A percentile compares a stretch with the other conserved stretches of the same genome.
Conservation (phyloP, 768 basidiomycete genomes). For the Russula emetica region DNA sequence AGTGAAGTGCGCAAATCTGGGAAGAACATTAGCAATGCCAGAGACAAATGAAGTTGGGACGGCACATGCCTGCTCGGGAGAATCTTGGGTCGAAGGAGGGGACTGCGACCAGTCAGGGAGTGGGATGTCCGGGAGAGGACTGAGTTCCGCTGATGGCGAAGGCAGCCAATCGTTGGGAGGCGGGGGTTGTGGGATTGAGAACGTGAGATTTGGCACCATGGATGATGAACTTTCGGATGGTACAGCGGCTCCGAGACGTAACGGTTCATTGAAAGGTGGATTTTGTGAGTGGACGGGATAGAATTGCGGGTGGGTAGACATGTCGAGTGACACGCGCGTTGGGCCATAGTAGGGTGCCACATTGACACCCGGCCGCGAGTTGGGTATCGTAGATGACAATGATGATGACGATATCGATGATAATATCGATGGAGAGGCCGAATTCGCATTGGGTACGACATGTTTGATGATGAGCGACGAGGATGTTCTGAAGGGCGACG, state of each 20-base stretch:
- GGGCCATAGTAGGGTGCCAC: not conserved
- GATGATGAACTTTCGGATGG: not conserved
- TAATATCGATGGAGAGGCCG: slow-evolving; percentile 1
- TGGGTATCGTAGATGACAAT: not conserved
- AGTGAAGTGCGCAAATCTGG: slow-evolving; percentile 3
- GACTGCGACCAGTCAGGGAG: slow-evolving; percentile 3
- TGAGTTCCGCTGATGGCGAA: not conserved
- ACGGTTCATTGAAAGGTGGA: not conserved
- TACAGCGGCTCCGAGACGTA: not conserved
- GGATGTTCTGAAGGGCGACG: not conserved
- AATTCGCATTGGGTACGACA: not conserved
- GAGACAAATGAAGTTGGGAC: not conserved
- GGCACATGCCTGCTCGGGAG: slow-evolving; percentile 5
- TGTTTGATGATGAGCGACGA: not conserved
- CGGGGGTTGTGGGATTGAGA: not conserved
- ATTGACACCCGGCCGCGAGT: slow-evolving; percentile 1
- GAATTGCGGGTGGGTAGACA: not conserved
- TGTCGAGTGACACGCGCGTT: slow-evolving; percentile 13
- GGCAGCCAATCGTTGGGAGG: slow-evolving; percentile 8
- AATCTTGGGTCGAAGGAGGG: not conserved
- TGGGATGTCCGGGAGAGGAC: slow-evolving; percentile 1
- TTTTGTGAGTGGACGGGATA: not conserved
- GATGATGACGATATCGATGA: slow-evolving; percentile 9
- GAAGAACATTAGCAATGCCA: not conserved
- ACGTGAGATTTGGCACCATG: not conserved